These are phyloP conservation scores for Dunaliella primolecta DNA, from an alignment of 139 green algal genomes.

Conservation along the genomic window DNA sequence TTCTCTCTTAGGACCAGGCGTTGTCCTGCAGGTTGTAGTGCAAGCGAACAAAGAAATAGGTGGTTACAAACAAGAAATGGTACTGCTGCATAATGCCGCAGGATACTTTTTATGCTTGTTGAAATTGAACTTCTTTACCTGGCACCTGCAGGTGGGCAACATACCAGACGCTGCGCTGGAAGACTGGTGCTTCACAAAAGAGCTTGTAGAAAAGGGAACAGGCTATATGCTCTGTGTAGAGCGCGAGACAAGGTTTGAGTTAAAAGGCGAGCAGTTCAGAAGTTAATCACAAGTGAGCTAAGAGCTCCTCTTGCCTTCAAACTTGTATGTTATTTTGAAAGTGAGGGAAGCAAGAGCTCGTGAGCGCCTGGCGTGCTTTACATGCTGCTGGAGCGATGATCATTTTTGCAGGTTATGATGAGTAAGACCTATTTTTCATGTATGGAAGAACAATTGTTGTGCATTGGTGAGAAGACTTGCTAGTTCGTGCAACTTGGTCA, in stretches of 20 bases:
- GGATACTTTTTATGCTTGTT: neutral
- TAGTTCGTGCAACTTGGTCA: neutral
- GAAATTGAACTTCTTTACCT: neutral
- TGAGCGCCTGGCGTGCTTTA: neutral
- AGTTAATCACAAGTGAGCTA: neutral
- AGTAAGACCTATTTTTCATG: neutral
- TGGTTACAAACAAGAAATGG: neutral
- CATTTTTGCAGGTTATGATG: neutral
- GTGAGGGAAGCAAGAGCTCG: neutral
- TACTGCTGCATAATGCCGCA: neutral
- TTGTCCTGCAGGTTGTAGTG: neutral
- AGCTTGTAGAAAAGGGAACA: neutral
- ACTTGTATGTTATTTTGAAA: neutral
- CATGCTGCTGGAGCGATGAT: neutral
- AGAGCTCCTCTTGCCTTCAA: neutral
- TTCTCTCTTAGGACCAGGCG: neutral
- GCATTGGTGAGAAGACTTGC: neutral
- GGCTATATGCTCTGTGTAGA: neutral
- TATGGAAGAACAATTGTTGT: neutral
- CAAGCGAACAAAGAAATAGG: too few species aligned
- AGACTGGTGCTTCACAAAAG: neutral
- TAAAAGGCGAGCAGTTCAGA: neutral
- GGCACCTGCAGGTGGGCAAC: constrained; percentile 7
- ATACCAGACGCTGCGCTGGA: constrained; percentile 13
- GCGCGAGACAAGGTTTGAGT: too few species aligned